Evolutionary conservation across 2,329 filamentous ascomycete species (phyloP).

Genomic region (Geosmithia flava): DNA sequence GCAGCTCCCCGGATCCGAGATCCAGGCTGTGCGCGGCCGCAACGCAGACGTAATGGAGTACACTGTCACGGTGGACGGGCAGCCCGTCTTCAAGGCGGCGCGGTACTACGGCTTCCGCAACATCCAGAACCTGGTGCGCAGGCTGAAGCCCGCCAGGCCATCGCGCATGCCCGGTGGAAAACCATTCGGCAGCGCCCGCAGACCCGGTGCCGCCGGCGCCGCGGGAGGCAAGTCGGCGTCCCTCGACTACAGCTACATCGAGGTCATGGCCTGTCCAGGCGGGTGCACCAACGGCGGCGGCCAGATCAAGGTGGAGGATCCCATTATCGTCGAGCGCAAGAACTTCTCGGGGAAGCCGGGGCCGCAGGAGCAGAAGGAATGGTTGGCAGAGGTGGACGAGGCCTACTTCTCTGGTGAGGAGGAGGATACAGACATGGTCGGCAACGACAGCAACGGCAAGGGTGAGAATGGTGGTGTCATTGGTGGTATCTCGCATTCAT

Average conservation of each 20-base stretch:
- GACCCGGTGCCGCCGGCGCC: slow-evolving; percentile 23
- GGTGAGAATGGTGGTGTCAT: slow-evolving; percentile 27
- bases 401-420: slow-evolving; percentile 72
- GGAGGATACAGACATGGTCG: slow-evolving; percentile 16
- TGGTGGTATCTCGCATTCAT: slow-evolving; percentile 52
- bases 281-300: slow-evolving; percentile 97
- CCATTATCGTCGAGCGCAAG: slow-evolving; percentile 40
- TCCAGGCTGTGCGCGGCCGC: slow-evolving; percentile 63
- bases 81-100: slow-evolving; percentile 63
- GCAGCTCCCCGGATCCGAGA: slow-evolving; percentile 56
- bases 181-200: slow-evolving; percentile 42
- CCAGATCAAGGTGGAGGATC: slow-evolving; percentile 84
- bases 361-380: slow-evolving; percentile 72
- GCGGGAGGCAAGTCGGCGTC: slow-evolving; percentile 27
- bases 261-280: slow-evolving; percentile 99
- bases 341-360: slow-evolving; percentile 44
- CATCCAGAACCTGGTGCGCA: slow-evolving; percentile 94
- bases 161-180: slow-evolving; percentile 72
- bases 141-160: slow-evolving; percentile 66
- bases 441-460: slow-evolving; percentile 8
- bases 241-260: slow-evolving; percentile 78
- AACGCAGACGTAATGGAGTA: slow-evolving; percentile 92
- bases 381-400: slow-evolving; percentile 73
- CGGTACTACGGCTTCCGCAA: slow-evolving; percentile 97
- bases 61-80: slow-evolving; percentile 44